Evolutionary conservation across 1,284 basidiomycete genomes (phyloP), one percentile per base, ranked within the genome.

Genomic region (Bjerkandera adusta): DNA sequence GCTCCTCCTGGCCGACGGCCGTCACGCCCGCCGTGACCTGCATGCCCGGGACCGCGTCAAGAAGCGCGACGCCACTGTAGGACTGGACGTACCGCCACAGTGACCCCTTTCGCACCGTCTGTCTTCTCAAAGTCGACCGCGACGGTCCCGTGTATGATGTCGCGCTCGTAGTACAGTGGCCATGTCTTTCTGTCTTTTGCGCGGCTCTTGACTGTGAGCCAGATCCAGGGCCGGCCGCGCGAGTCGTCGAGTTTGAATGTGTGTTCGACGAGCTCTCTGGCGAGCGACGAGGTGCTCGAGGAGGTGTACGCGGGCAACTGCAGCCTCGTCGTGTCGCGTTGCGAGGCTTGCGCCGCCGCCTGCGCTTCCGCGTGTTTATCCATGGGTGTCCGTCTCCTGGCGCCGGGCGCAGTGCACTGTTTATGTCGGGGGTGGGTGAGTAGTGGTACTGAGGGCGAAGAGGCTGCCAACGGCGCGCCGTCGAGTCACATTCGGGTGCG

Each of bases 1-100:
- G 44, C 26, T 69, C 62, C 32, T 71, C 68, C 46, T 70, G 68
- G 10, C 68, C 68, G 3, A 69, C 64, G 8, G 64, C 57, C 6
- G 66, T 68, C 15, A 59, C 59, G 11, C 65, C 65, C 16, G 52
- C 67, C 10, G 44, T 44, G 16, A 65, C 32, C 41, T 43, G 15
- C 16, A n/a, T n/a, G n/a, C n/a, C n/a, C n/a, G n/a, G n/a, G n/a
- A n/a, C n/a, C n/a, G 41, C 16, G 6, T 13, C 36, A n/a, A 36
- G 34, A 18, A n/a, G n/a, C n/a, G n/a, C n/a, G n/a, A n/a, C n/a
- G n/a, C n/a, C n/a, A n/a, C n/a, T n/a, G 16, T 20, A 12, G 10
- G 16, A 36, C 34, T 18, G 16, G 29, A 53, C 54, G n/a, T 34
- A 56, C 54, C 15, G 49, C 37, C n/a, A 53, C 34, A 3, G 52